Conservation (phyloP, 2,329 filamentous ascomycete genomes). For the Fusarium burgessii region DNA sequence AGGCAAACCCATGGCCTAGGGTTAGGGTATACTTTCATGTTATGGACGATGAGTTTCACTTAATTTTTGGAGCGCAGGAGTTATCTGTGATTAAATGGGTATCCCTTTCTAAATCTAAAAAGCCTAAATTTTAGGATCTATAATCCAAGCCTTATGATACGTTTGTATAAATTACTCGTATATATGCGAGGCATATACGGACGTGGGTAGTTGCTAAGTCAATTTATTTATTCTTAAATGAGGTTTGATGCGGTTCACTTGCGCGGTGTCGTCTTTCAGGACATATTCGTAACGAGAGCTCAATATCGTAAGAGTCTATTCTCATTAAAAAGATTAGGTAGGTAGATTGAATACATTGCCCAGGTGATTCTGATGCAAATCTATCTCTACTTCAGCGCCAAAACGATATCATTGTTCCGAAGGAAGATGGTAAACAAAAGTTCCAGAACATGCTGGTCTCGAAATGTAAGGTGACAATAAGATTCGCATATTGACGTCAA, state of each 20-base stretch:
- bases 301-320: not conserved
- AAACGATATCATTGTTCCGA: not conserved
- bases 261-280: too few relatives aligned
- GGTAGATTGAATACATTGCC: not conserved
- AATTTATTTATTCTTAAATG: too few relatives aligned
- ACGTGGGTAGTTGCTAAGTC: too few relatives aligned
- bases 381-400: not conserved
- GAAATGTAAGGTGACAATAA: not conserved
- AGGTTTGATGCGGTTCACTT: too few relatives aligned
- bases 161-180: too few relatives aligned
- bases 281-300: not conserved
- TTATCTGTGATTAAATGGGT: not conserved
- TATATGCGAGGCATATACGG: too few relatives aligned
- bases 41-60: not conserved
- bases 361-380: not conserved
- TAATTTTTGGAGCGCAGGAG: not conserved
- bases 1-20: not conserved
- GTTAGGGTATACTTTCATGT: not conserved
- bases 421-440: slow-evolving; percentile 16
- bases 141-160: not conserved
- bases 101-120: not conserved
- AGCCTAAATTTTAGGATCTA: not conserved
- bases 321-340: not conserved
- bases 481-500: not conserved
- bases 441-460: not conserved